Evolutionary conservation across 2,329 filamentous ascomycete species (phyloP), one percentile per base, ranked within the genome.

Genomic region (Calonectria hawksworthii): DNA sequence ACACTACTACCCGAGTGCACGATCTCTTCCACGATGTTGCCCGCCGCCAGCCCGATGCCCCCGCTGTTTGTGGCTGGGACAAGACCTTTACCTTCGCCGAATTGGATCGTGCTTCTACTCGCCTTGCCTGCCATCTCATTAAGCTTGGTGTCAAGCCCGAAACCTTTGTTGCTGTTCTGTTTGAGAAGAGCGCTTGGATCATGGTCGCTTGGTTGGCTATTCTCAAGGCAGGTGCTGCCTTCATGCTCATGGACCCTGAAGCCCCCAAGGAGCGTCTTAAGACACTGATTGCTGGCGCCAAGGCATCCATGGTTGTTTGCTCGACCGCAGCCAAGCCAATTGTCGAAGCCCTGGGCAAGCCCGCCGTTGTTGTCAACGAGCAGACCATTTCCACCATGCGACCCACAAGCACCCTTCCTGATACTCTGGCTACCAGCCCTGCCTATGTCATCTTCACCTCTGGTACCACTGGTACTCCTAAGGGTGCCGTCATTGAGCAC

Each of bases 161-260:
- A 7, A 83, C 85, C 13, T 85, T 63, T 36, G 56, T 63, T 26
- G 56, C 34, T 4, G 56, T 63, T 1, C 13, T 63, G 4, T 63
- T 63, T 28, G 56, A 63, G 36, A 63, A 63, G 56, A 63, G 56
- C 5, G 56, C 56, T 13, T 63, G 56, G 56, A 41, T 63, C 36
- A 41, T 38, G n/a, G 56, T 63, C 10, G 34, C 56, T 21, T 63
- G 34, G 56, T 16, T 63, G 21, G 56, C 56, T 23, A 36, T 63
- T 28, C 56, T 63, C 14, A 63, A 63, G 32, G 13, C 56, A 4
- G 56, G 56, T 63, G 56, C 56, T 2, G 56, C 56, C 16, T 63
- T 63, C 16, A 63, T 63, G 56, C 56, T 63, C 34, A 41, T 63
- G 56, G 56, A 63, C 16, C 56, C 56, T 3, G 56, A 63, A 13